Percentiles rank a stretch among this genome's conserved stretches.
Conservation (phyloP, 2,329 filamentous ascomycete genomes). For the Drechslerella coelobrocha region DNA sequence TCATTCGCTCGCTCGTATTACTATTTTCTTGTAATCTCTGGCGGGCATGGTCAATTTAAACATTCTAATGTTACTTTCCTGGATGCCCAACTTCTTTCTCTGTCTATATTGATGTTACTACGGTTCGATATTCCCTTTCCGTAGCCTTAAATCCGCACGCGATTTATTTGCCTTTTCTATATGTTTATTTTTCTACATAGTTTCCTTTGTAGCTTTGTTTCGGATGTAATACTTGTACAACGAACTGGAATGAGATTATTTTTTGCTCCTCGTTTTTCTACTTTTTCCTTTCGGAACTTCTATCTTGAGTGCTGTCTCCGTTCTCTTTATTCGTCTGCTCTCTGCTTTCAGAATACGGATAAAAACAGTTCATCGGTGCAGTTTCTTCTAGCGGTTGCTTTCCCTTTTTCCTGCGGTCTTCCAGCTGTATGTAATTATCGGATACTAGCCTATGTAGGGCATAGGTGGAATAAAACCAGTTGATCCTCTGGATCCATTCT, state of each 20-base stretch:
- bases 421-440: no score
- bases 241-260: background rate
- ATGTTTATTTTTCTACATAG: background rate
- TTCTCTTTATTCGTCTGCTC: no score
- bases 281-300: background rate
- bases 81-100: conserved; percentile 37
- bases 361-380: no score
- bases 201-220: background rate
- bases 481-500: no score
- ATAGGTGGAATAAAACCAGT: no score
- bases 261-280: background rate
- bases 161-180: background rate
- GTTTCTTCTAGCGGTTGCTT: no score
- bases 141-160: background rate
- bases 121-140: background rate
- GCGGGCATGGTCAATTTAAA: conserved; percentile 25
- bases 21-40: conserved; percentile 27
- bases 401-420: no score
- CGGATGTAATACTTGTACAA: conserved; percentile 2
- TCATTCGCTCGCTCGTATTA: background rate
- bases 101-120: conserved; percentile 34
- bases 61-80: conserved; percentile 25
- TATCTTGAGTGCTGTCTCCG: background rate
- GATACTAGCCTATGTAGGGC: no score
- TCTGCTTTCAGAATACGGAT: no score